Evolutionary conservation across 768 basidiomycete species (phyloP), one percentile per base, ranked within the genome.

Genomic region (Suillus spraguei): DNA sequence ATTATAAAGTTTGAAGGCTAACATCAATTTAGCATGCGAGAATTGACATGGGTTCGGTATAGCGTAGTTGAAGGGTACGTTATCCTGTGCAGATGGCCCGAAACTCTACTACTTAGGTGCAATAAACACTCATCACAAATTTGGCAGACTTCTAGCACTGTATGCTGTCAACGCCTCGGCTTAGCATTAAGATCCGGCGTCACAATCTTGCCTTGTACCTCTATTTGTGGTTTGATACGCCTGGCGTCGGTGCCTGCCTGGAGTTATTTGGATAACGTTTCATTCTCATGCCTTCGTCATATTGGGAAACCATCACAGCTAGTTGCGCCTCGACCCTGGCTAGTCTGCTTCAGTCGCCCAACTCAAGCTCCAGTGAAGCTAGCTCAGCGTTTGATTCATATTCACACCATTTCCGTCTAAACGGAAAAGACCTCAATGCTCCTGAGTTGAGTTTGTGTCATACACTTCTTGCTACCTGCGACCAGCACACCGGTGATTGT

Each of bases 341-440:
- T 80, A 28, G 68, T 73, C 33, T 67, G 68, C 22, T 68, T 39
- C 24, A 17, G 65, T 3, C 42, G 16, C 47, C 6, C 54, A 59
- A 13, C 60, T 69, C 52, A 66, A 54, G 53, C 82, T 87, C 64
- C 65, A 90, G 87, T 0, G 72, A 81, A 84, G 84, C 0, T 69
- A 74, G 28, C 75, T 88, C 58, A 89, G 85, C 1, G 69, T 77
- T 53, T 89, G 91, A 65, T 92, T 92, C 75, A 77, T 92, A 38
- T 84, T 81, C 70, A 83, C 79, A 28, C 77, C 79, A 49, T 80
- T 79, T 65, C 81, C 77, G 0, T 78, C 68, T 89, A 36, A 67
- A 71, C 54, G 55, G 70, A 24, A 69, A 78, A 2, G 74, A 76
- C 42, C 70, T 85, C 16, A 60, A 68, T 5, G 16, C 38, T 39